phyloP scores from a whole-genome alignment of 495 filamentous ascomycete genomes.

The Trichodelitschia bisporula region DNA sequence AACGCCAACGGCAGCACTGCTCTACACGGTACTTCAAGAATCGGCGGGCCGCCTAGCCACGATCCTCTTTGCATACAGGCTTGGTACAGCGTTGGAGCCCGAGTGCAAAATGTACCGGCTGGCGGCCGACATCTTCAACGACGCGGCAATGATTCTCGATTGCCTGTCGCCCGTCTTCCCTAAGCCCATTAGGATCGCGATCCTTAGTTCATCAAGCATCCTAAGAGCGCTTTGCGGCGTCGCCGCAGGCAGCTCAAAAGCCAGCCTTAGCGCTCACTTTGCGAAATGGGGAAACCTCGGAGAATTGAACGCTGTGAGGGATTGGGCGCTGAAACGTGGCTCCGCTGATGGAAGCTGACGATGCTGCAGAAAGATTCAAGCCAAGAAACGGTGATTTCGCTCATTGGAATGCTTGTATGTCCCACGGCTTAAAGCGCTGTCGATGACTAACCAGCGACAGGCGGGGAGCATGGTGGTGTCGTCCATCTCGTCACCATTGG shows the following conservation, averaged over 20 bases:
- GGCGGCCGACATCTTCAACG: conserved; percentile 79
- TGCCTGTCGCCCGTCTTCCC: conserved; percentile 57
- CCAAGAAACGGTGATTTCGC: conserved; percentile 83
- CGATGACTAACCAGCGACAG: too few species aligned
- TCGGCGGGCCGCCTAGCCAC: conserved; percentile 65
- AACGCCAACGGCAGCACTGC: conserved; percentile 64
- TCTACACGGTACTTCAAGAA: conserved; percentile 72
- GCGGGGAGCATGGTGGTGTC: conserved; percentile 63
- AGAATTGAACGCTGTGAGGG: conserved; percentile 61
- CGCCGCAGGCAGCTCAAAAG: conserved; percentile 71
- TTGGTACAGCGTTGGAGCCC: conserved; percentile 72
- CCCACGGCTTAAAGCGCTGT: too few species aligned
- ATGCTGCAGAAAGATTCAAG: conserved; percentile 56
- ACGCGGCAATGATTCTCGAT: conserved; percentile 71
- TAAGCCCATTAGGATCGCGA: conserved; percentile 34
- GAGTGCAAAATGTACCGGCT: conserved; percentile 91
- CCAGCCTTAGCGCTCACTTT: conserved; percentile 80
- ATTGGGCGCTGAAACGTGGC: not conserved
- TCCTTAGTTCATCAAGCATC: conserved; percentile 54
- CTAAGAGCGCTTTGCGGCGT: conserved; percentile 71
- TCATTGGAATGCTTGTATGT: conserved; percentile 67
- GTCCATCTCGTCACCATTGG: conserved; percentile 36
- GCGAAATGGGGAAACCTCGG: conserved; percentile 70
- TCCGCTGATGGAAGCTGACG: conserved; percentile 6
- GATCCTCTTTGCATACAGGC: conserved; percentile 67